Conservation (phyloP, 2,329 filamentous ascomycete species). For the Apiospora marii region DNA sequence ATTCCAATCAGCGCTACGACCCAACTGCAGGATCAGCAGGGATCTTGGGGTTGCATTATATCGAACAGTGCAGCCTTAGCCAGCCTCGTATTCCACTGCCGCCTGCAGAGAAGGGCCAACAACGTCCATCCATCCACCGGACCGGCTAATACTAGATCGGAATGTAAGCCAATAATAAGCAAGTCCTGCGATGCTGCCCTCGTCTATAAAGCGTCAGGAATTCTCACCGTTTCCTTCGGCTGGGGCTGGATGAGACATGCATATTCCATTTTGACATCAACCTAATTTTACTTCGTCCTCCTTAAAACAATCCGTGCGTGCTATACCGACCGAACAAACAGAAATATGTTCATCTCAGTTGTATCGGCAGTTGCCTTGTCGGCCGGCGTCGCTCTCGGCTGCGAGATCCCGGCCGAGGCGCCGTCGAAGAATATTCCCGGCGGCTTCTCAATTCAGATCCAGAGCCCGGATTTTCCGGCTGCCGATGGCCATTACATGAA, state of each 20-base stretch:
- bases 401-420: conserved; percentile 39
- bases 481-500: conserved; percentile 48
- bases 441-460: conserved; percentile 46
- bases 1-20: background rate
- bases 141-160: background rate
- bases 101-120: background rate
- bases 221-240: background rate
- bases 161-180: background rate
- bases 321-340: background rate
- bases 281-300: background rate
- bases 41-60: background rate
- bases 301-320: too few relatives aligned
- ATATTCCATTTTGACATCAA: too few relatives aligned
- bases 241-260: background rate
- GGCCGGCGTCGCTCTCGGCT: conserved; percentile 36
- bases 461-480: conserved; percentile 46
- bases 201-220: background rate
- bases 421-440: conserved; percentile 44
- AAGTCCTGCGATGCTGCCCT: background rate
- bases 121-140: conserved; percentile 1
- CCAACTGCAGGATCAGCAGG: background rate
- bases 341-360: background rate
- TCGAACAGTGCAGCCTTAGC: conserved; percentile 3
- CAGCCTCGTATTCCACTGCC: conserved; percentile 2
- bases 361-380: conserved; percentile 26